Evolutionary conservation across 306 rosid species (phyloP).

Genomic region (Prunus mume): DNA sequence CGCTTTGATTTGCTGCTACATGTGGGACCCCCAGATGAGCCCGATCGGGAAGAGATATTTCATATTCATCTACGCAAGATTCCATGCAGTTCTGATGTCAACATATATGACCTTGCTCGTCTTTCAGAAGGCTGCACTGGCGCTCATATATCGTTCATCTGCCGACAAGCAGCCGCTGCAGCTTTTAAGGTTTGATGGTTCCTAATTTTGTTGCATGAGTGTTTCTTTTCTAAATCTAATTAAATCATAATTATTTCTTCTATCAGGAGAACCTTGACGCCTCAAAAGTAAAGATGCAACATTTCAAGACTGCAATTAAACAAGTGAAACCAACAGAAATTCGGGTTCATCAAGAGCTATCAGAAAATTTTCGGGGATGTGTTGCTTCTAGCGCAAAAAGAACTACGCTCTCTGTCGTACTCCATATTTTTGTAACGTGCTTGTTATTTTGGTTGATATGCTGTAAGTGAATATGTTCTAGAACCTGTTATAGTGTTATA

Average conservation of each 20-base stretch:
- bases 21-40: conserved; percentile 84
- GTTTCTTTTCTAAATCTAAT: conserved; percentile 15
- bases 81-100: conserved; percentile 66
- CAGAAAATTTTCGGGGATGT: conserved; percentile 68
- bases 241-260: conserved; percentile 12
- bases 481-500: not conserved
- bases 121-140: conserved; percentile 78
- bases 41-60: conserved; percentile 83
- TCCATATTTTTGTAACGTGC: conserved; percentile 36
- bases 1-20: conserved; percentile 80
- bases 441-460: conserved; percentile 8
- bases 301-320: conserved; percentile 58
- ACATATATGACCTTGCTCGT: conserved; percentile 52
- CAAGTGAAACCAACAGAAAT: conserved; percentile 63
- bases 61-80: conserved; percentile 67
- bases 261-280: conserved; percentile 65
- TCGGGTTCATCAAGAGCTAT: conserved; percentile 58
- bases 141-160: conserved; percentile 79
- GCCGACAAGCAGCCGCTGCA: conserved; percentile 77
- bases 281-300: conserved; percentile 65
- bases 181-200: conserved; percentile 74
- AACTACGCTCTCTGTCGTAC: conserved; percentile 19
- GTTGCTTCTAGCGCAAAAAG: conserved; percentile 42
- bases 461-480: not conserved
- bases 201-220: not conserved